A percentile compares a stretch with the other conserved stretches of the same genome.
Conservation (phyloP, 2,329 filamentous ascomycete genomes). For the Phaeophleospora eucalypticola region DNA sequence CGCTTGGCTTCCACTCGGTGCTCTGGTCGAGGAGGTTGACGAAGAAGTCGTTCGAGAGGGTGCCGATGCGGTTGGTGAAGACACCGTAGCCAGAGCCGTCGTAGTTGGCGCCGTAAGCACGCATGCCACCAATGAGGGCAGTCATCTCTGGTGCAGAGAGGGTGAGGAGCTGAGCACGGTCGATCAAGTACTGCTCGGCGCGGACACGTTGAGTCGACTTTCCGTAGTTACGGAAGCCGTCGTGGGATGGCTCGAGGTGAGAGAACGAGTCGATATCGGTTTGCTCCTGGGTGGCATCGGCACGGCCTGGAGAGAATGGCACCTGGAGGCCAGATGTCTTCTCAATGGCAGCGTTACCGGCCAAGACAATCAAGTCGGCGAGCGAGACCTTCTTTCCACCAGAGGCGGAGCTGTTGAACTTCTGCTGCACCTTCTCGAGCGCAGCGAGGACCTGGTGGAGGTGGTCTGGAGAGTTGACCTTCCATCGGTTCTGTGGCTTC, state of each 20-base stretch:
- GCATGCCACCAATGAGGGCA: conserved; percentile 67
- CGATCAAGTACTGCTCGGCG: conserved; percentile 67
- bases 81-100: conserved; percentile 65
- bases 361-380: conserved; percentile 75
- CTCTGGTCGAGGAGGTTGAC: conserved; percentile 68
- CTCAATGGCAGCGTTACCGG: conserved; percentile 66
- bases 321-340: conserved; percentile 63
- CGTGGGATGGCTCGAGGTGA: conserved; percentile 64
- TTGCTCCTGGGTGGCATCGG: conserved; percentile 66
- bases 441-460: conserved; percentile 58
- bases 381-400: conserved; percentile 68
- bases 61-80: conserved; percentile 63
- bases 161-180: conserved; percentile 66
- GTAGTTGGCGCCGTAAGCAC: conserved; percentile 65
- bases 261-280: conserved; percentile 63
- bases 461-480: conserved; percentile 67
- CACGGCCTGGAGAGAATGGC: conserved; percentile 69
- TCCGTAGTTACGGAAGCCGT: conserved; percentile 79
- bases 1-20: conserved; percentile 60
- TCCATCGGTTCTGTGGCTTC: conserved; percentile 66
- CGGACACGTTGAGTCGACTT: conserved; percentile 56
- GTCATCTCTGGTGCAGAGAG: conserved; percentile 68
- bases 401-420: conserved; percentile 54
- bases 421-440: conserved; percentile 61
- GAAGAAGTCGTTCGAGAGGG: conserved; percentile 77